Evolutionary conservation across 2,329 filamentous ascomycete genomes (phyloP).

Genomic region (Fusarium musae): DNA sequence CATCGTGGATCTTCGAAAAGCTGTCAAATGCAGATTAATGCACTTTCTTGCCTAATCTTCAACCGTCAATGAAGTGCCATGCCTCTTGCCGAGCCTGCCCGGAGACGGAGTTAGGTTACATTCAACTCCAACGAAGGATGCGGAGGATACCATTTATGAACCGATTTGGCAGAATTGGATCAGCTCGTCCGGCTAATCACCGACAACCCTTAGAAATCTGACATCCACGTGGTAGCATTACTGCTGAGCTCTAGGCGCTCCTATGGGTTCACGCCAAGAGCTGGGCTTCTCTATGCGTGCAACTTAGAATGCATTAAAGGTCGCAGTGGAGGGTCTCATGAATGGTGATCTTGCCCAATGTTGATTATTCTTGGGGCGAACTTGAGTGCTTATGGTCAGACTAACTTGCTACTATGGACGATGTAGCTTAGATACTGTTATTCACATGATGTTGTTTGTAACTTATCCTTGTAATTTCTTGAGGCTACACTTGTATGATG

Average conservation of each 20-base stretch:
- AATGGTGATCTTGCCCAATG: rapidly evolving
- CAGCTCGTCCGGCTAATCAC: background rate
- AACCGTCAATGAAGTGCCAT: background rate
- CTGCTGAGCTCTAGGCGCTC: background rate
- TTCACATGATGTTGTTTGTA: background rate
- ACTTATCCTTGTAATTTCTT: too few species aligned
- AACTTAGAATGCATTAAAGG: background rate
- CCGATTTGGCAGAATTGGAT: background rate
- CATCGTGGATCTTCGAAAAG: rapidly evolving
- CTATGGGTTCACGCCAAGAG: background rate
- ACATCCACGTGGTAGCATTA: background rate
- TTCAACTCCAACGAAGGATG: background rate
- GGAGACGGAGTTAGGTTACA: background rate
- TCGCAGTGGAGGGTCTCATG: background rate
- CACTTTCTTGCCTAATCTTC: too few species aligned
- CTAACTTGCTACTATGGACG: rapidly evolving
- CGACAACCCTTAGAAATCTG: background rate
- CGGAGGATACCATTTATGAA: background rate
- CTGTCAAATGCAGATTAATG: background rate
- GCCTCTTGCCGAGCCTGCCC: background rate
- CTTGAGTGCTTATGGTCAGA: rapidly evolving
- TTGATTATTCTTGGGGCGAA: rapidly evolving
- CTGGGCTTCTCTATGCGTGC: background rate
- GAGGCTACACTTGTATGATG: rapidly evolving
- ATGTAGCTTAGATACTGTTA: background rate